Evolutionary conservation across 306 rosid genomes (phyloP).

Genomic region (Morella rubra): DNA sequence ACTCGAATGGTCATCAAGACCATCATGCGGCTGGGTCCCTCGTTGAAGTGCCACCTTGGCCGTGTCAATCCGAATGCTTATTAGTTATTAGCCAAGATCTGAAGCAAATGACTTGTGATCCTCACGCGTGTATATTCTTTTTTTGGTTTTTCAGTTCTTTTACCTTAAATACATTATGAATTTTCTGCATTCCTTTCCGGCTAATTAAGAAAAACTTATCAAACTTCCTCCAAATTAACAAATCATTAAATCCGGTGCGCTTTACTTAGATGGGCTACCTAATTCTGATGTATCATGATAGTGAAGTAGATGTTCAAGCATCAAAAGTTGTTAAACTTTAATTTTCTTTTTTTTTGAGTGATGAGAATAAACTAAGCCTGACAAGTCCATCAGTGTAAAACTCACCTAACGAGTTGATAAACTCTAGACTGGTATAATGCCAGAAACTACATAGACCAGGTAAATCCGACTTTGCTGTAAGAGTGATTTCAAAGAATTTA

Average conservation of each 20-base stretch:
- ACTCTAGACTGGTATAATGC: no score
- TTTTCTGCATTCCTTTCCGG: no score
- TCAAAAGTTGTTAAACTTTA: background rate
- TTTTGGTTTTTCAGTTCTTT: background rate
- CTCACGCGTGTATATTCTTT: background rate
- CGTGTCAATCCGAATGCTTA: background rate
- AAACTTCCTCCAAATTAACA: background rate
- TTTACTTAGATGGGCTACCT: background rate
- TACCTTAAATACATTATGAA: background rate
- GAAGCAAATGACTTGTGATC: background rate
- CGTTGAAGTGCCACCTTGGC: conserved; percentile 12
- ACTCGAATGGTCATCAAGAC: conserved; percentile 8
- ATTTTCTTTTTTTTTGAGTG: no score
- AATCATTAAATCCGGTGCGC: background rate
- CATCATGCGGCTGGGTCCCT: conserved; percentile 5
- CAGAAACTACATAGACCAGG: no score
- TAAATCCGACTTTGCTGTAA: no score
- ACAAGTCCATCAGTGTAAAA: no score
- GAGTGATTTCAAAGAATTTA: no score
- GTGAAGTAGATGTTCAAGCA: background rate
- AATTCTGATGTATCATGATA: background rate
- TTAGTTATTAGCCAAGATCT: no score
- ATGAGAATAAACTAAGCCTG: no score
- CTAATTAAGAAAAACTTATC: background rate
- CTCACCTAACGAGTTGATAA: no score